These are phyloP conservation scores for Kwoniella dejecticola DNA, from an alignment of 768 basidiomycete species.

Conservation along the genomic window DNA sequence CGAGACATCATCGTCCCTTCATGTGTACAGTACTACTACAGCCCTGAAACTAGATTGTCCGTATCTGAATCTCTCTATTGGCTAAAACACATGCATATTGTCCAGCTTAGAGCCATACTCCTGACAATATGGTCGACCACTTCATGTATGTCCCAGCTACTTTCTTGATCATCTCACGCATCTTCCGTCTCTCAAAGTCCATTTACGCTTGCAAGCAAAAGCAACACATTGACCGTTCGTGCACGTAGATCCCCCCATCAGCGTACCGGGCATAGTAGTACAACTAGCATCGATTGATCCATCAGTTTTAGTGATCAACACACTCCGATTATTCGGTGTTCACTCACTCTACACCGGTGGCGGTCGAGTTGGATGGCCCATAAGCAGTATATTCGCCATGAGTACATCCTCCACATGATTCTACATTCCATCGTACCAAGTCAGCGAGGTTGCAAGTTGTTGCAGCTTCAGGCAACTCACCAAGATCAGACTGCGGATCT, in stretches of 20 bases:
- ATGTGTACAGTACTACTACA: no score
- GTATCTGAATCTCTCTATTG: no score
- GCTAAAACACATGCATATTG: no score
- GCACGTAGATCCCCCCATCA: conserved; percentile 16
- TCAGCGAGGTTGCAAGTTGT: background rate
- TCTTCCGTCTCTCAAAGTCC: conserved; percentile 4
- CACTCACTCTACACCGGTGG: conserved; percentile 16
- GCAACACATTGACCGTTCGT: conserved; percentile 12
- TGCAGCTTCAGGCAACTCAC: background rate
- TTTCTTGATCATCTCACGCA: no score
- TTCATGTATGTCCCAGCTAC: no score
- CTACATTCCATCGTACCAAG: background rate
- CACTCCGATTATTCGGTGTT: background rate
- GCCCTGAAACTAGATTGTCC: no score
- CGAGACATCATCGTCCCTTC: no score
- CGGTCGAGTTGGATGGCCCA: background rate
- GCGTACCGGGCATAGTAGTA: conserved; percentile 9
- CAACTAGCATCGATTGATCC: no score
- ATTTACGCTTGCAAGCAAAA: conserved; percentile 13
- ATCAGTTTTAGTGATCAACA: conserved; percentile 1
- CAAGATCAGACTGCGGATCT: conserved; percentile 14
- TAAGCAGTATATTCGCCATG: conserved; percentile 10
- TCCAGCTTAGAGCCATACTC: no score
- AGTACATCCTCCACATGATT: conserved; percentile 15
- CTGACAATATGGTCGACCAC: no score